Conservation (phyloP, 495 filamentous ascomycete species). For the Peziza echinospora region DNA sequence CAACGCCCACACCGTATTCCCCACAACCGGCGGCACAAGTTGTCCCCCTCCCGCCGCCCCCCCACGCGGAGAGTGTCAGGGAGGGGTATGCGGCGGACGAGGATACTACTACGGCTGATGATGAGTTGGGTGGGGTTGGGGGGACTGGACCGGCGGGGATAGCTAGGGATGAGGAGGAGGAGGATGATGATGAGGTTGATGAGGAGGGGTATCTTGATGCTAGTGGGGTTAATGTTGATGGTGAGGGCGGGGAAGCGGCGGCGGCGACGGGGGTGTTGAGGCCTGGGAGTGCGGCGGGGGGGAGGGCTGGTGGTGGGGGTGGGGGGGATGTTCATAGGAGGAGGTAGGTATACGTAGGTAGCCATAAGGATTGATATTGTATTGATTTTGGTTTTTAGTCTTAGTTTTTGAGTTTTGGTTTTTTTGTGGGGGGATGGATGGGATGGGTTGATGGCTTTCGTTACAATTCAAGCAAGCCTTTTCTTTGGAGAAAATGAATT, state of each 20-base stretch:
- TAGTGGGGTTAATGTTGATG: slow-evolving; percentile 15
- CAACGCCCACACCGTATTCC: background rate
- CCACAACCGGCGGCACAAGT: too few species aligned
- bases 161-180: slow-evolving; percentile 23
- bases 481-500: too few species aligned
- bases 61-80: background rate
- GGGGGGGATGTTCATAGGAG: too few species aligned
- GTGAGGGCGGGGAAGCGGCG: slow-evolving; percentile 2
- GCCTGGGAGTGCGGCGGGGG: slow-evolving; percentile 21
- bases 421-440: too few species aligned
- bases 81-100: slow-evolving; percentile 4
- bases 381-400: too few species aligned
- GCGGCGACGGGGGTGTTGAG: slow-evolving; percentile 23
- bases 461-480: too few species aligned
- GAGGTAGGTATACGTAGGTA: too few species aligned
- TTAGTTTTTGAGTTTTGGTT: too few species aligned
- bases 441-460: too few species aligned
- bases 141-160: slow-evolving; percentile 6
- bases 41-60: background rate
- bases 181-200: slow-evolving; percentile 18
- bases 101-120: slow-evolving; percentile 19
- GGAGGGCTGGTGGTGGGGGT: background rate
- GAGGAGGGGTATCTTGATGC: background rate
- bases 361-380: too few species aligned
- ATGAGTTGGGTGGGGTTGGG: slow-evolving; percentile 4